These are phyloP conservation scores for Talaromyces adpressus DNA, from an alignment of 495 filamentous ascomycete species.

Conservation along the genomic window DNA sequence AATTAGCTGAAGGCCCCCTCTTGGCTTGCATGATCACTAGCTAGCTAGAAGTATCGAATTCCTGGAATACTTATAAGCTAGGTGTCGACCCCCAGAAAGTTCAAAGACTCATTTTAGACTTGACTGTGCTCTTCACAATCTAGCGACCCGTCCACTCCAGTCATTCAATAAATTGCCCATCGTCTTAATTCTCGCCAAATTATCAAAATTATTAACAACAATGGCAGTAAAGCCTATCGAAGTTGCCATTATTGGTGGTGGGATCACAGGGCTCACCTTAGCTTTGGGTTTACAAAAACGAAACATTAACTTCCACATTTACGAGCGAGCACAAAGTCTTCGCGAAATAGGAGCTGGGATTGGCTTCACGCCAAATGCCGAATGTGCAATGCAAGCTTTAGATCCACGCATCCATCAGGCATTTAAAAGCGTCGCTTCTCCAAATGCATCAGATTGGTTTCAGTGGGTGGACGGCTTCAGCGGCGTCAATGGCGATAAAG, in stretches of 20 bases:
- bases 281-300: conserved; percentile 31
- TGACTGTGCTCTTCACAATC: neutral
- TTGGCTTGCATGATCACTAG: neutral
- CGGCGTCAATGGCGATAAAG: neutral
- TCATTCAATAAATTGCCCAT: neutral
- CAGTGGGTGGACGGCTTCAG: neutral
- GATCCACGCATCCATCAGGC: conserved; percentile 27
- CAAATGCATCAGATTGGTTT: conserved; percentile 12
- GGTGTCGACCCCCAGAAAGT: too few relatives aligned
- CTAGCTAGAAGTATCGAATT: neutral
- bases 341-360: conserved; percentile 39
- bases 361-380: conserved; percentile 31
- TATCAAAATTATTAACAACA: neutral
- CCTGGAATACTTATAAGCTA: too few relatives aligned
- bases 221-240: conserved; percentile 3
- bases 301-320: conserved; percentile 28
- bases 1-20: neutral
- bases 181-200: neutral
- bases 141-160: neutral
- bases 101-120: neutral
- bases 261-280: conserved; percentile 32
- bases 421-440: conserved; percentile 3
- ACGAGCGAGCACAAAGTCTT: conserved; percentile 29
- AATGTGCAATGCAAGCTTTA: conserved; percentile 17
- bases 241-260: conserved; percentile 38